Evolutionary conservation across 2,329 filamentous ascomycete species (phyloP).

Genomic region (Fusarium falciforme): DNA sequence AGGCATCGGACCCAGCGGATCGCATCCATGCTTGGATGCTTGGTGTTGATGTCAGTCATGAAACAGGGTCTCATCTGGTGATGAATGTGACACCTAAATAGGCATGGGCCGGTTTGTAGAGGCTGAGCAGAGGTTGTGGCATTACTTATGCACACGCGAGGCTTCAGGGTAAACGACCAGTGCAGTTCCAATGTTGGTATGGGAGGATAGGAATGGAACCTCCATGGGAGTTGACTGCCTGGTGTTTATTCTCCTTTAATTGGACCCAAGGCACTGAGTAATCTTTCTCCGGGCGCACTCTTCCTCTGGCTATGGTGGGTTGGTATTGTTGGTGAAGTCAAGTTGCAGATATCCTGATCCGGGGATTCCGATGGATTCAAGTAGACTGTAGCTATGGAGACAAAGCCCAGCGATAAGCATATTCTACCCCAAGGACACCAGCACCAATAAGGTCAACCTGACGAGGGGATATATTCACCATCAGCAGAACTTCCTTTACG

Average conservation of each 20-base stretch:
- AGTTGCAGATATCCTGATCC: background rate
- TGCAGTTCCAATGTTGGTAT: background rate
- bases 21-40: slow-evolving; percentile 9
- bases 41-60: slow-evolving; percentile 31
- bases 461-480: background rate
- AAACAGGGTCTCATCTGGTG: slow-evolving; percentile 26
- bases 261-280: background rate
- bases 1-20: slow-evolving; percentile 7
- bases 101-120: slow-evolving; percentile 7
- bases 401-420: background rate
- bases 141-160: background rate
- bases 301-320: background rate
- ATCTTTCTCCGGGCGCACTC: background rate
- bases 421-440: background rate
- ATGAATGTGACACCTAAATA: slow-evolving; percentile 5
- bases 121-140: slow-evolving; percentile 2
- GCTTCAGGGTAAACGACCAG: background rate
- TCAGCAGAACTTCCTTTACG: background rate
- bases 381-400: background rate
- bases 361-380: background rate
- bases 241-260: background rate
- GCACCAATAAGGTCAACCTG: background rate
- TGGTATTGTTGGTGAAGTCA: background rate
- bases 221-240: background rate
- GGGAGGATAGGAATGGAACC: background rate